Evolutionary conservation across 805 yeast genomes (phyloP).

Genomic region (Candida ficus): DNA sequence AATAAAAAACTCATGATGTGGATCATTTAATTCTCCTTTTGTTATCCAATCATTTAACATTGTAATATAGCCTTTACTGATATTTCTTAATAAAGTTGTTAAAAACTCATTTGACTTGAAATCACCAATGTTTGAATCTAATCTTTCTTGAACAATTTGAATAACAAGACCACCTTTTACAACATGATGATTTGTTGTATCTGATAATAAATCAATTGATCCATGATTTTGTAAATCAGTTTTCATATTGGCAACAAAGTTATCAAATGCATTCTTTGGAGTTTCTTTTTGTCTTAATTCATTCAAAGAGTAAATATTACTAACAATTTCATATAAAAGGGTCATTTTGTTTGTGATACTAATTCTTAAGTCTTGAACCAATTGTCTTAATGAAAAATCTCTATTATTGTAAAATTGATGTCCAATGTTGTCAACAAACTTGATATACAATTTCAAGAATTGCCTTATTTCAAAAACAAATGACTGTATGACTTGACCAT

Average conservation of each 20-base stretch:
- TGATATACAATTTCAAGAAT: constrained; percentile 33
- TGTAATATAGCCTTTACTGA: constrained; percentile 56
- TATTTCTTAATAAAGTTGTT: constrained; percentile 43
- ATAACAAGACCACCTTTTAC: constrained; percentile 80
- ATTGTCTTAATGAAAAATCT: constrained; percentile 50
- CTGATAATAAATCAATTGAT: constrained; percentile 45
- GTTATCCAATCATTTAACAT: constrained; percentile 80
- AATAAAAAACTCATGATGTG: constrained; percentile 79
- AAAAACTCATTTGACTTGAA: constrained; percentile 47
- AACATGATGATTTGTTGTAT: constrained; percentile 43
- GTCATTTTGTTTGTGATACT: constrained; percentile 36
- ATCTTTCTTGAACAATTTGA: constrained; percentile 51
- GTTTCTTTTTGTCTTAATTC: constrained; percentile 31
- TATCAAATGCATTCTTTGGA: constrained; percentile 33
- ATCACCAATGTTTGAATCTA: constrained; percentile 64
- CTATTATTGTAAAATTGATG: constrained; percentile 42
- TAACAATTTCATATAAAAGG: constrained; percentile 54
- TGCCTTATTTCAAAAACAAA: constrained; percentile 56
- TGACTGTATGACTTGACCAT: constrained; percentile 73
- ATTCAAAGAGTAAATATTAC: constrained; percentile 44
- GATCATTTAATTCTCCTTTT: constrained; percentile 70
- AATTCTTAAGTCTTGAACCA: constrained; percentile 47
- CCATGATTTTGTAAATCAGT: constrained; percentile 36
- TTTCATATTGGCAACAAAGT: constrained; percentile 37
- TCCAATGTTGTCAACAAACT: constrained; percentile 42